Evolutionary conservation across 2,329 filamentous ascomycete genomes (phyloP), one percentile per base, ranked within the genome.

Genomic region (Ustulina deusta): DNA sequence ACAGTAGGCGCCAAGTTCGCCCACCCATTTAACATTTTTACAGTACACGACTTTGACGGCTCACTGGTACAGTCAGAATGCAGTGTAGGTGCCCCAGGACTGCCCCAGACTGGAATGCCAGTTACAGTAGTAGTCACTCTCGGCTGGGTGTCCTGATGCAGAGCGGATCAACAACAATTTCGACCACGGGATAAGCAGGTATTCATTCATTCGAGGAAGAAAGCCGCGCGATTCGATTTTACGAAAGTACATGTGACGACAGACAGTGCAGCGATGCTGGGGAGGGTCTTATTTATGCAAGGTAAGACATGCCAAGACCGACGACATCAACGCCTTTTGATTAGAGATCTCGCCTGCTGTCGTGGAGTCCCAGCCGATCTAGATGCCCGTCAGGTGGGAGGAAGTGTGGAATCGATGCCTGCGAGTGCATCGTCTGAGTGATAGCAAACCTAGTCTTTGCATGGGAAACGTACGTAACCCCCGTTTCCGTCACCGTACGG

Each of bases 261-360:
- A 40, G 49, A 59, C 44, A 36, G 44, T 36, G 61, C 52, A 34
- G 22, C 51, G 63, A 42, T 56, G 46, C 22, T 59, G 56, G 52
- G 15, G 51, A 61, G 40, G 57, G 54, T 49, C 58, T 52, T 42
- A 60, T 51, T 49, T 61, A 69, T 69, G 63, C 63, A 64, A 49
- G 63, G 63, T 63, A 66, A 63, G 55, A 62, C 58, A 61, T 48
- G 63, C 66, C 61, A 62, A 65, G 62, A 61, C 62, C 62, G 62
- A 48, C 42, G 36, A 62, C 36, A 51, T 52, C 27, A 57, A 27
- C 57, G 32, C 34, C 38, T 38, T 61, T 25, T 49, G 27, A 51
- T 52, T 57, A 34, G 58, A 66, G 57, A 68, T 61, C 62, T 62
- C 51, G 57, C n/a, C 52, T 56, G 56, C 49, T 61, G 17, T 59